A percentile compares a stretch with the other conserved stretches of the same genome.
Evolutionary conservation across 148 eudicot species (phyloP).

Genomic region (Cornus kousa): DNA sequence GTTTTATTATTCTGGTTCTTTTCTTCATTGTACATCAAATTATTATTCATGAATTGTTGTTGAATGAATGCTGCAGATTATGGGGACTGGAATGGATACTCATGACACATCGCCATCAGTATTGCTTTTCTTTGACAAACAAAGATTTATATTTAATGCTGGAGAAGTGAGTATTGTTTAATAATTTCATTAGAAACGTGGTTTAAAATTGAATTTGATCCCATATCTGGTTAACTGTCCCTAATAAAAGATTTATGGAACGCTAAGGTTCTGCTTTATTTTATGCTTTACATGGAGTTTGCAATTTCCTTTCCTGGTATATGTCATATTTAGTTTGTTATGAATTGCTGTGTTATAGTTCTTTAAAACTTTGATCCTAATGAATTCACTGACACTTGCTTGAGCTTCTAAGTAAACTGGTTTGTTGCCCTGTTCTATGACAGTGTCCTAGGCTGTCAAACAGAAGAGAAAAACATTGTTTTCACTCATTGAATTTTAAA

Average conservation of each 20-base stretch:
- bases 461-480: no score
- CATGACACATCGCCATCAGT: constrained; percentile 93
- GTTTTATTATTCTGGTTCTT: not conserved
- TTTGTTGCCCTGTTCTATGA: no score
- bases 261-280: not conserved
- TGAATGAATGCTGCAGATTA: constrained; percentile 40
- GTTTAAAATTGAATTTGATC: not conserved
- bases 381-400: no score
- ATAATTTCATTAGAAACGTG: not conserved
- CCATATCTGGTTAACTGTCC: not conserved
- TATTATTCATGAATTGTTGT: not conserved
- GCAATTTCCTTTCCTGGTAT: not conserved
- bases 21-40: no score
- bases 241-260: no score
- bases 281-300: no score
- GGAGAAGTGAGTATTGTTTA: constrained; percentile 69
- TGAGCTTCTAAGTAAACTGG: no score
- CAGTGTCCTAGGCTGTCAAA: no score
- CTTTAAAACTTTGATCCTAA: no score
- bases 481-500: not conserved
- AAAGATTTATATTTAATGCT: constrained; percentile 91
- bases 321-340: not conserved
- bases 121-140: constrained; percentile 87
- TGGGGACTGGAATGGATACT: constrained; percentile 98
- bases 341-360: no score